Evolutionary conservation across 2,329 filamentous ascomycete species (phyloP).

Genomic region (Alternaria atra): DNA sequence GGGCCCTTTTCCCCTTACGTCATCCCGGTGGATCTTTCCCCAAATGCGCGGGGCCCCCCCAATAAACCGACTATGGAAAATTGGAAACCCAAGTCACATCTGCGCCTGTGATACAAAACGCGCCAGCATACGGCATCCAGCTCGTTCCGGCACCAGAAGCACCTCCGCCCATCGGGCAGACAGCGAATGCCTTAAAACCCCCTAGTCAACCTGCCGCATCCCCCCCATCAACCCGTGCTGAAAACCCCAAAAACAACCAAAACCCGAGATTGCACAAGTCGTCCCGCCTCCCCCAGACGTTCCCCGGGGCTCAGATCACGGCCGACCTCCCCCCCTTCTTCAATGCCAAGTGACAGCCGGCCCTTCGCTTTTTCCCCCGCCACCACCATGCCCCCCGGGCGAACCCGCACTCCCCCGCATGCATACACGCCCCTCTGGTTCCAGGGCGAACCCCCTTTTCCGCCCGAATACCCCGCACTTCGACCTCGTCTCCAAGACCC

Average conservation of each 20-base stretch:
- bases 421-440: slow-evolving; percentile 43
- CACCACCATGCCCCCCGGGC: slow-evolving; percentile 31
- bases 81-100: slow-evolving; percentile 15
- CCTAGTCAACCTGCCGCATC: slow-evolving; percentile 13
- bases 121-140: slow-evolving; percentile 29
- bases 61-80: slow-evolving; percentile 24
- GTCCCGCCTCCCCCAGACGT: slow-evolving; percentile 4
- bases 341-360: slow-evolving; percentile 46
- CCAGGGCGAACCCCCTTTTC: slow-evolving; percentile 34
- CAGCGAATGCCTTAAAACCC: slow-evolving; percentile 17
- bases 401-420: slow-evolving; percentile 39
- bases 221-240: slow-evolving; percentile 28
- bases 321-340: slow-evolving; percentile 35
- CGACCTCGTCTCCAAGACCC: slow-evolving; percentile 38
- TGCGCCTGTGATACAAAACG: slow-evolving; percentile 25
- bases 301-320: slow-evolving; percentile 12
- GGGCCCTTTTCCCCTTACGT: slow-evolving; percentile 34
- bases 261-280: slow-evolving; percentile 21
- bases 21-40: slow-evolving; percentile 43
- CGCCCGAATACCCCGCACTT: slow-evolving; percentile 36
- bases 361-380: slow-evolving; percentile 43
- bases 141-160: slow-evolving; percentile 26
- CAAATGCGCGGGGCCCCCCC: slow-evolving; percentile 33
- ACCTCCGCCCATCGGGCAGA: slow-evolving; percentile 13
- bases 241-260: slow-evolving; percentile 37